Conservation (phyloP, 106 monocot genomes). For the Iris macrosiphon region DNA sequence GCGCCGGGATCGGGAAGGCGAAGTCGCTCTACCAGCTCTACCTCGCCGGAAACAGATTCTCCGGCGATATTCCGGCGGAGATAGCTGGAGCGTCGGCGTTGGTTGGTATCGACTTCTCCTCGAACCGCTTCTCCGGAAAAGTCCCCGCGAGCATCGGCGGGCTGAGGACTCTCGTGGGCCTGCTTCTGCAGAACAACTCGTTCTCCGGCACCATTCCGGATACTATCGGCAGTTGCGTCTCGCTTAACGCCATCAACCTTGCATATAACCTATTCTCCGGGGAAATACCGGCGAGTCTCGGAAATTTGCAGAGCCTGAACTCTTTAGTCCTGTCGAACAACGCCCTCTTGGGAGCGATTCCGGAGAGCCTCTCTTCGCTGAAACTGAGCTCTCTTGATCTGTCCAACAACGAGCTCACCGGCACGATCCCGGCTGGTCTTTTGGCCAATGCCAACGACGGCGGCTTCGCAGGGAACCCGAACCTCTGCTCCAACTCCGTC, state of each 20-base stretch:
- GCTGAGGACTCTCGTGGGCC: conserved; percentile 20
- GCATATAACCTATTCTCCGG: conserved; percentile 56
- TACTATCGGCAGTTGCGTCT: conserved; percentile 26
- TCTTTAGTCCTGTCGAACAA: conserved; percentile 41
- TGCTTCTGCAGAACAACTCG: conserved; percentile 28
- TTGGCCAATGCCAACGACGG: conserved; percentile 37
- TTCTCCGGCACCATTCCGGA: conserved; percentile 57
- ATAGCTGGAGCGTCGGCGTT: conserved; percentile 33
- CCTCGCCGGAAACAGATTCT: conserved; percentile 45
- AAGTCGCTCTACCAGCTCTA: conserved; percentile 31
- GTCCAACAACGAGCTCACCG: conserved; percentile 29
- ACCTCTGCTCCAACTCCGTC: conserved; percentile 36
- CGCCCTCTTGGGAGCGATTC: conserved; percentile 43
- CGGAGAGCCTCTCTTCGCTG: conserved; percentile 29
- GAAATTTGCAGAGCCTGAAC: conserved; percentile 24
- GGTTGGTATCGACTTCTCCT: conserved; percentile 34
- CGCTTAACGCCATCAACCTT: conserved; percentile 40
- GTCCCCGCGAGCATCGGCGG: conserved; percentile 60
- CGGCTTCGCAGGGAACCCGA: conserved; percentile 44
- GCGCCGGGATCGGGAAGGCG: conserved; percentile 35
- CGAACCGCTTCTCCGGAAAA: conserved; percentile 40
- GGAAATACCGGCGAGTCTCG: conserved; percentile 31
- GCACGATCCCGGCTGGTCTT: conserved; percentile 24
- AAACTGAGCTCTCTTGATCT: conserved; percentile 29
- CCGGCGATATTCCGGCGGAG: conserved; percentile 52